Base-by-base conservation (phyloP, 371 early-diverging fungal genomes). In the Circinella umbellata region DNA sequence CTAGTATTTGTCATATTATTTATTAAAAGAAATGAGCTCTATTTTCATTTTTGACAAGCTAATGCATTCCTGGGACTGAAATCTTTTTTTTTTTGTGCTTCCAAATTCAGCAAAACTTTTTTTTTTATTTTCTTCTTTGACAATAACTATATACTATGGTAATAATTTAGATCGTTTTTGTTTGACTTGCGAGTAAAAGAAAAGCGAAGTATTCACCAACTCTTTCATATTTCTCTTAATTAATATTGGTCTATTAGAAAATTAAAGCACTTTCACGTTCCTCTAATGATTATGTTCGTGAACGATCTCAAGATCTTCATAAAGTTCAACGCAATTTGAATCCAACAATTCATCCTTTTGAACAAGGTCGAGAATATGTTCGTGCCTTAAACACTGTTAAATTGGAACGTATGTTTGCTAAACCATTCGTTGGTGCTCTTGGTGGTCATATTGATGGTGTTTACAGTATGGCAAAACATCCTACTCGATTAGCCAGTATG, bases 381-480 rank as follows among this genome's bases (percentile, higher is more conserved):
- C 86, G 99, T 35, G 99, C 99, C 20, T 84, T 99, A 20, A 98
- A 98, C 74, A 91, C 98, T 7, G 91, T 91, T 48, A 99, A 99
- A 79, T 79, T 99, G 39, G 99, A 99, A 67, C 87, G 98, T 38
- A 80, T 99, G 89, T 95, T 99, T 79, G 95, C 99, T 66, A 99
- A 99, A 78, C 99, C 99, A 13, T 99, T 99, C 78, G 79, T 99
- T 15, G 95, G 87, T 4, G 90, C 96, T 3, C 78, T 99, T 18
- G 80, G 83, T 51, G 97, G 97, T 0, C 99, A 99, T 71, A 88
- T 93, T 60, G 99, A 99, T 70, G 99, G 99, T 67, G 97, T 99
- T 13, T 98, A 98, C 76, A 81, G 91, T 69, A 86, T 99, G 87
- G 91, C 93, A 0, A 99, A 97, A 78, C 94, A 98, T 74, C 94